Base-by-base conservation (phyloP, 331 rosid genomes). In the Cucumis variabilis region DNA sequence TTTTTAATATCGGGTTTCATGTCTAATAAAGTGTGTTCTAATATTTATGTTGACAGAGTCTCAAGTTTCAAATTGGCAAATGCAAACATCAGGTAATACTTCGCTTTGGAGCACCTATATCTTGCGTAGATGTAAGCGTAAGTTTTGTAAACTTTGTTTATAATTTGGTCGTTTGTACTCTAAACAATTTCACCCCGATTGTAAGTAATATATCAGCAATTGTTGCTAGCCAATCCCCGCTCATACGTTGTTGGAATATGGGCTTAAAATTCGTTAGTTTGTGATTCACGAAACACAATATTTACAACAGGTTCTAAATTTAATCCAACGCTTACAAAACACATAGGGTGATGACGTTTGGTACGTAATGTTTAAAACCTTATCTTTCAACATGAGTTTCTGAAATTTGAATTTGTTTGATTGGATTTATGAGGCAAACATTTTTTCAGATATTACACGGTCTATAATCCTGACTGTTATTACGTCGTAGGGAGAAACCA, bases 1-100 rank as follows among this genome's bases (percentile, higher is more conserved):
- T 28, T 77, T 73, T 88, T 62, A 46, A 44, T 24, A 67, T 69
- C 67, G 89, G 78, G 67, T 24, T 77, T 77, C 21, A 69, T 33
- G 20, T 11, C 72, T 86, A n/a, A 86, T 30, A 11, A 86, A 23
- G 72, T 51, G 53, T 58, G 15, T 60, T 58, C 62, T 25, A 14
- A 53, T 51, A 1, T 75, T 86, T 75, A 7, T 76, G 78, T 75
- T 37, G 62, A 73, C 88, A 86, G 88, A 41, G 13, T 86, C 44
- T 58, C 58, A 25, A 66, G 84, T 53, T 30, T 75, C 65, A 44
- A 75, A 62, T 53, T 20, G 41, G 51, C 71, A 78, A 75, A 86
- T 78, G 69, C 23, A n/a, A 55, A 60, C 60, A 53, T 53, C 60
- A 20, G 83, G 48, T 85, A 33, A 70, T 28, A 28, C 80, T 70